Conservation (phyloP, 2,329 filamentous ascomycete species). For the Phoma sp. region DNA sequence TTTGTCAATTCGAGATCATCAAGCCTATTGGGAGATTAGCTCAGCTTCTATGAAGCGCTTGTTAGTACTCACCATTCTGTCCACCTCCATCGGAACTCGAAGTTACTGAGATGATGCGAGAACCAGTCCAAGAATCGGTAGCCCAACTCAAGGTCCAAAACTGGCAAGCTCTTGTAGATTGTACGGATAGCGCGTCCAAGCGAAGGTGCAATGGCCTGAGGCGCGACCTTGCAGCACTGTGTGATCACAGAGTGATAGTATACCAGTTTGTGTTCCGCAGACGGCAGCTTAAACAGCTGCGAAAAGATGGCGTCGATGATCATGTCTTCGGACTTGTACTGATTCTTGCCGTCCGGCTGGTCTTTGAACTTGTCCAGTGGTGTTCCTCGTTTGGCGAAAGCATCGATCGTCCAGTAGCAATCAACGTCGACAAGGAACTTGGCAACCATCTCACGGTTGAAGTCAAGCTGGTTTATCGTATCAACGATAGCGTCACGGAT, state of each 20-base stretch:
- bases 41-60: neutral
- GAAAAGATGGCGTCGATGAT: conserved; percentile 98
- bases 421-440: conserved; percentile 93
- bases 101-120: conserved; percentile 96
- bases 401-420: conserved; percentile 88
- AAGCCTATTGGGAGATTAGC: conserved; percentile 58
- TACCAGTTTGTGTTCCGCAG: conserved; percentile 89
- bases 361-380: conserved; percentile 87
- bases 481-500: conserved; percentile 87
- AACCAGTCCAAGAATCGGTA: conserved; percentile 98
- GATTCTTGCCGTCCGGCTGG: conserved; percentile 69
- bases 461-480: conserved; percentile 92
- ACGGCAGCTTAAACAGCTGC: conserved; percentile 87
- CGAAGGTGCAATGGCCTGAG: conserved; percentile 93
- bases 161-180: conserved; percentile 81
- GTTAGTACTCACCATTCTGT: conserved; percentile 77
- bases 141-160: conserved; percentile 84
- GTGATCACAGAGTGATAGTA: conserved; percentile 97
- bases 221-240: conserved; percentile 93
- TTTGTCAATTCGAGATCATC: conserved; percentile 81
- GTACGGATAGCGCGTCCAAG: conserved; percentile 92
- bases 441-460: conserved; percentile 86
- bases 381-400: conserved; percentile 92
- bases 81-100: conserved; percentile 99
- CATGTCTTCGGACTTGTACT: conserved; percentile 98